Evolutionary conservation across 257 asterid genomes (phyloP), one percentile per base, ranked within the genome.

Genomic region (Fraxinus pennsylvanica): DNA sequence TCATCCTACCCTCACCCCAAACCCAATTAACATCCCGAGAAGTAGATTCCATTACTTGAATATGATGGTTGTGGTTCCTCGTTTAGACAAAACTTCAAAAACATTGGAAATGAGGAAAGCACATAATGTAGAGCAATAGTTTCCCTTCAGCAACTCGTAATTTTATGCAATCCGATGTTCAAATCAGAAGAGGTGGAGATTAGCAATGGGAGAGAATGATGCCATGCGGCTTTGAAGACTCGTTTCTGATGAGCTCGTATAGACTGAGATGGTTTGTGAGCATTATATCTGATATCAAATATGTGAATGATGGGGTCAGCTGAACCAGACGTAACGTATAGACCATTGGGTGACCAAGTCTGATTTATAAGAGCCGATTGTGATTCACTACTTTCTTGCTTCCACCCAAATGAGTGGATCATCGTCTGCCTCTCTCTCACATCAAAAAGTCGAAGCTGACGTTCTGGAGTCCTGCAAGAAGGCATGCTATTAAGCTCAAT

Each of bases 181-280:
- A 86, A 82, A 81, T 96, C 99, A 8, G 99, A 92, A 17, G 99
- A 96, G 69, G 92, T 96, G 75, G 98, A 93, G 87, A 96, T 85
- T 74, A 93, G 82, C 68, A 96, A 89, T 7, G 99, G 98, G 38
- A 88, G 88, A 66, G 88, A 52, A 45, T 87, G 90, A 87, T 96
- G 97, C 97, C 98, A 93, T 12, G 90, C 92, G 3, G 97, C 98
- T 85, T 92, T 93, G 85, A 93, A 96, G 70, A 96, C 99, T 59
- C 99, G 88, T 77, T 91, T 96, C 57, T 96, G 92, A 83, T 96
- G 98, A 75, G 97, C 93, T 70, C 78, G 82, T 29, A 93, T 78
- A 21, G 99, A 89, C 86, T 93, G 97, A 36, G 92, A 88, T 17
- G 99, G 98, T 68, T 61, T 78, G 57, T 79, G 85, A 9, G 90